phyloP scores from a whole-genome alignment of 2,329 filamentous ascomycete genomes.

The Exophiala calicioides region DNA sequence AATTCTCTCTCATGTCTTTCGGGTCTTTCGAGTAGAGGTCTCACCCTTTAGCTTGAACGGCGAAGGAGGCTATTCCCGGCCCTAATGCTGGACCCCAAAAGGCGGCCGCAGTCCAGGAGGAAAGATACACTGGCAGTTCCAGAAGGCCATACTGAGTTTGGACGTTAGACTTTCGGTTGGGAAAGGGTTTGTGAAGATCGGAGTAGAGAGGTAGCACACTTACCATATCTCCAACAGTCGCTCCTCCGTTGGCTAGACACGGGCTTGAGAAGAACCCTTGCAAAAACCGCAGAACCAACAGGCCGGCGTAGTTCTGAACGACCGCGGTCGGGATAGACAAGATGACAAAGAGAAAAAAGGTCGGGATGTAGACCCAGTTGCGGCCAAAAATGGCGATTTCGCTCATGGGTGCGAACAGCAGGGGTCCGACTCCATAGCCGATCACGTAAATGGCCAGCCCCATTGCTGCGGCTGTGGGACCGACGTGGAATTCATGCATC shows the following conservation, averaged over 20 bases:
- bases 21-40: too few relatives aligned
- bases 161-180: too few relatives aligned
- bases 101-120: slow-evolving; percentile 56
- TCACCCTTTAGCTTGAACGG: slow-evolving; percentile 52
- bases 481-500: slow-evolving; percentile 20
- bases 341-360: slow-evolving; percentile 68
- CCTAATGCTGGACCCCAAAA: slow-evolving; percentile 57
- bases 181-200: too few relatives aligned
- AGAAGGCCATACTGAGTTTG: slow-evolving; percentile 55
- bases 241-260: slow-evolving; percentile 60
- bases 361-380: slow-evolving; percentile 67
- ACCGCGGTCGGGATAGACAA: slow-evolving; percentile 66
- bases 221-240: slow-evolving; percentile 44
- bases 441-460: slow-evolving; percentile 30
- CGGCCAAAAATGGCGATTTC: slow-evolving; percentile 68
- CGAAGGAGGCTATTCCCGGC: slow-evolving; percentile 61
- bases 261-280: slow-evolving; percentile 68
- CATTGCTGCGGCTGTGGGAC: slow-evolving; percentile 14
- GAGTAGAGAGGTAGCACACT: not conserved
- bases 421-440: slow-evolving; percentile 29
- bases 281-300: slow-evolving; percentile 65
- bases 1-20: too few relatives aligned
- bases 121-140: slow-evolving; percentile 59
- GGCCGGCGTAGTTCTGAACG: slow-evolving; percentile 62
- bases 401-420: slow-evolving; percentile 60